These are phyloP conservation scores for Arthrocladium fulminans DNA, from an alignment of 2,329 filamentous ascomycete species.

Conservation along the genomic window DNA sequence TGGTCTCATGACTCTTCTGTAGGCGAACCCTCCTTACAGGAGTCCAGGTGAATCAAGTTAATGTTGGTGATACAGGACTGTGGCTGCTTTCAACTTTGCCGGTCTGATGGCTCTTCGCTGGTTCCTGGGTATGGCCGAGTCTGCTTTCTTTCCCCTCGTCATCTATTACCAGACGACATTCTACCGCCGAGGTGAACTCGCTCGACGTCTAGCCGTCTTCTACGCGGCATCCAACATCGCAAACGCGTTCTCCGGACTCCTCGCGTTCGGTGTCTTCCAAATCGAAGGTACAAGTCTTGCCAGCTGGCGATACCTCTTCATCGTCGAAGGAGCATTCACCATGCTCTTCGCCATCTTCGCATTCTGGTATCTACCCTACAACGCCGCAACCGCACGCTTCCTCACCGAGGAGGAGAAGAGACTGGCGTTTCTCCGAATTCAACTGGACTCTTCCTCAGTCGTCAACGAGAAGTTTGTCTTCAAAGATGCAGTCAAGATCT, in stretches of 20 bases:
- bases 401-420: slow-evolving; percentile 56
- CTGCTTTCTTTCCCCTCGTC: slow-evolving; percentile 55
- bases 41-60: not conserved
- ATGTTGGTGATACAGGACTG: not conserved
- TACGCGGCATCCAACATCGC: slow-evolving; percentile 70
- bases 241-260: slow-evolving; percentile 54
- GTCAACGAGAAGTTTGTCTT: slow-evolving; percentile 50
- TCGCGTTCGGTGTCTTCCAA: slow-evolving; percentile 54
- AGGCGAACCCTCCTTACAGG: slow-evolving; percentile 28
- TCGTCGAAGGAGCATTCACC: slow-evolving; percentile 45
- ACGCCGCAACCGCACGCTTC: slow-evolving; percentile 56
- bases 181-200: slow-evolving; percentile 63
- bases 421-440: slow-evolving; percentile 64
- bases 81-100: slow-evolving; percentile 37
- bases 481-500: slow-evolving; percentile 43
- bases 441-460: slow-evolving; percentile 61
- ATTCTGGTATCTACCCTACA: slow-evolving; percentile 60
- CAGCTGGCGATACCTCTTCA: slow-evolving; percentile 45
- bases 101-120: slow-evolving; percentile 60
- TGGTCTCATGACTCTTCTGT: slow-evolving; percentile 55
- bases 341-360: slow-evolving; percentile 56
- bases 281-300: slow-evolving; percentile 42
- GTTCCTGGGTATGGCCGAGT: slow-evolving; percentile 61
- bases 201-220: slow-evolving; percentile 61
- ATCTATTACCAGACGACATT: slow-evolving; percentile 46